phyloP scores from a whole-genome alignment of 371 early-diverging fungal species.

The Mortierella sp. region DNA sequence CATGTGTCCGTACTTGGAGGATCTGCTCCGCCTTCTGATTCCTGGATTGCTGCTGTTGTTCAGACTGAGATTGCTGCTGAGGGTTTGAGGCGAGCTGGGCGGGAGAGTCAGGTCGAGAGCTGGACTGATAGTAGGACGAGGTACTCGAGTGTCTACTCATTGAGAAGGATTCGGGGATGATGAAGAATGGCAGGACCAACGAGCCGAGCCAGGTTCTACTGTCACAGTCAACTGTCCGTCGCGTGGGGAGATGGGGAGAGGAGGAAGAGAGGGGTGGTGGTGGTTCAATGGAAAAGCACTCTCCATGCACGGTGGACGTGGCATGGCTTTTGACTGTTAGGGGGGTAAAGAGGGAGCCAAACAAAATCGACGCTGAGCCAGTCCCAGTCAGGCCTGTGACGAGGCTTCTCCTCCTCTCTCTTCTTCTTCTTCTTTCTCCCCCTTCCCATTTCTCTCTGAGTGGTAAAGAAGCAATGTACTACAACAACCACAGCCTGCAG shows the following conservation, averaged over 20 bases:
- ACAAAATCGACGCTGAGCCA: neutral
- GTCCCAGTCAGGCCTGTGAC: neutral
- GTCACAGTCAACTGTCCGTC: no score
- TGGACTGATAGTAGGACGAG: constrained; percentile 49
- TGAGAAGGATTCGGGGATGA: constrained; percentile 6
- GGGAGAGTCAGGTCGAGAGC: constrained; percentile 46
- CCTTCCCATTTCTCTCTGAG: no score
- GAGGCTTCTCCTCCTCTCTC: no score
- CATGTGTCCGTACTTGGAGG: constrained; percentile 32
- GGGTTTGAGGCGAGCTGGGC: constrained; percentile 19
- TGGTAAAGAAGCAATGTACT: no score
- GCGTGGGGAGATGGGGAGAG: neutral
- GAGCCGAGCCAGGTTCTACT: no score
- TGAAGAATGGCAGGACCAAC: neutral
- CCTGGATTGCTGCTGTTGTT: constrained; percentile 23
- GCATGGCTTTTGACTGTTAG: neutral
- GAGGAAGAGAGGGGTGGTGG: neutral
- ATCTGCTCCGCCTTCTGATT: constrained; percentile 51
- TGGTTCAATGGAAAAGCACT: neutral
- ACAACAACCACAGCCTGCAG: no score
- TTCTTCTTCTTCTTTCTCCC: no score
- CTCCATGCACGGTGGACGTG: neutral
- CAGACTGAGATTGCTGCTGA: constrained; percentile 14
- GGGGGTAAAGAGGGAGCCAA: neutral
- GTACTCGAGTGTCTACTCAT: constrained; percentile 49